Evolutionary conservation across 805 yeast genomes (phyloP).

Genomic region (Metschnikowia lachancei): DNA sequence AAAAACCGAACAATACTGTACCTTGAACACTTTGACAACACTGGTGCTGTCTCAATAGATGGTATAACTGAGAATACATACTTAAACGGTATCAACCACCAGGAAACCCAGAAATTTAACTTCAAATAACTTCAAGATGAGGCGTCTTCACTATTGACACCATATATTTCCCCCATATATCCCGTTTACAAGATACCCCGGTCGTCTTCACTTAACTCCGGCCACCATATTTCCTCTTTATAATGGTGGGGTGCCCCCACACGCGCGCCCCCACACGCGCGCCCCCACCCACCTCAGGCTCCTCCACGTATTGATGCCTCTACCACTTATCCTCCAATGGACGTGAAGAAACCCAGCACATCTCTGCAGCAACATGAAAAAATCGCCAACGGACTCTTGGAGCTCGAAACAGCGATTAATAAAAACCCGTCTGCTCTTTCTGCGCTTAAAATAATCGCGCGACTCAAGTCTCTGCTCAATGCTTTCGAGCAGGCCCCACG

Average conservation of each 20-base stretch:
- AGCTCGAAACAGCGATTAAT: background rate
- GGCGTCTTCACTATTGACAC: too few species aligned
- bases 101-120: too few species aligned
- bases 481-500: slow-evolving; percentile 48
- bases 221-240: too few species aligned
- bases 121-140: too few species aligned
- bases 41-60: too few species aligned
- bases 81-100: too few species aligned
- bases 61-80: too few species aligned
- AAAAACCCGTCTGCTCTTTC: background rate
- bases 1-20: too few species aligned
- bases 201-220: too few species aligned
- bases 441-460: background rate
- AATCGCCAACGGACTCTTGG: background rate
- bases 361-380: slow-evolving; percentile 1
- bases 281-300: background rate
- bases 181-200: too few species aligned
- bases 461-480: background rate
- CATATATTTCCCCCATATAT: too few species aligned
- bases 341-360: background rate
- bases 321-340: background rate
- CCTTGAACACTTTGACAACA: too few species aligned
- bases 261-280: background rate
- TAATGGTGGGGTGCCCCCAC: background rate
- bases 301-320: background rate